Evolutionary conservation across 2,329 filamentous ascomycete genomes (phyloP).

Genomic region (Pyrenophora tritici-repentis): DNA sequence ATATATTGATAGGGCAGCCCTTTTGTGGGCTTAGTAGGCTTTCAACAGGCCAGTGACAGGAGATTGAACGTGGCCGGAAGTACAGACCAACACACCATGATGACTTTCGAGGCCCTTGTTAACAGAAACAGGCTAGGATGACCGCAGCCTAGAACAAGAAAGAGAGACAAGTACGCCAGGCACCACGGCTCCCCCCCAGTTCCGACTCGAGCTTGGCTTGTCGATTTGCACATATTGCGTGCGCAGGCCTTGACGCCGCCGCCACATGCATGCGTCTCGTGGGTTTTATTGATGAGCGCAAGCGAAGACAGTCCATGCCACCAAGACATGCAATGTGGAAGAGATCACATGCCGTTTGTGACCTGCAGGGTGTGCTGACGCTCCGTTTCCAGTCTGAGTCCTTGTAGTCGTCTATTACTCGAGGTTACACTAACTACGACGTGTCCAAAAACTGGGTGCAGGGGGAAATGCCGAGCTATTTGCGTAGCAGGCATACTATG

Average conservation of each 20-base stretch:
- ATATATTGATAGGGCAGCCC: no score
- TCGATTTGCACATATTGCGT: conserved; percentile 29
- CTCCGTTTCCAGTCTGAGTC: neutral
- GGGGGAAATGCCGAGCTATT: neutral
- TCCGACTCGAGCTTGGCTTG: conserved; percentile 20
- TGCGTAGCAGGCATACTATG: neutral
- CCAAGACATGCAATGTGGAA: conserved; percentile 5
- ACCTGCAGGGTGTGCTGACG: conserved; percentile 8
- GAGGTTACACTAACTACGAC: neutral
- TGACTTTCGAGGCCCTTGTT: neutral
- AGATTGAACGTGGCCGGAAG: neutral
- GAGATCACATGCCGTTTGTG: conserved; percentile 1
- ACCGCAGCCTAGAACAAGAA: conserved; percentile 3
- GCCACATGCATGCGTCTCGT: conserved; percentile 12
- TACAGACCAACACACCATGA: neutral
- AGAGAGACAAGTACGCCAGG: conserved; percentile 2
- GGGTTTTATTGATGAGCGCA: conserved; percentile 10
- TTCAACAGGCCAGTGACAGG: neutral
- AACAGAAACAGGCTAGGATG: neutral
- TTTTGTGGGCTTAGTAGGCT: no score
- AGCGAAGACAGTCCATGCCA: conserved; percentile 8
- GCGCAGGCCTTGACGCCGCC: conserved; percentile 17
- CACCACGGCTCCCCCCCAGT: conserved; percentile 27
- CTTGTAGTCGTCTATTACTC: neutral
- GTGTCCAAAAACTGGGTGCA: neutral